Evolutionary conservation across 2,329 filamentous ascomycete species (phyloP), one percentile per base, ranked within the genome.

Genomic region (Pseudogymnoascus sp.): DNA sequence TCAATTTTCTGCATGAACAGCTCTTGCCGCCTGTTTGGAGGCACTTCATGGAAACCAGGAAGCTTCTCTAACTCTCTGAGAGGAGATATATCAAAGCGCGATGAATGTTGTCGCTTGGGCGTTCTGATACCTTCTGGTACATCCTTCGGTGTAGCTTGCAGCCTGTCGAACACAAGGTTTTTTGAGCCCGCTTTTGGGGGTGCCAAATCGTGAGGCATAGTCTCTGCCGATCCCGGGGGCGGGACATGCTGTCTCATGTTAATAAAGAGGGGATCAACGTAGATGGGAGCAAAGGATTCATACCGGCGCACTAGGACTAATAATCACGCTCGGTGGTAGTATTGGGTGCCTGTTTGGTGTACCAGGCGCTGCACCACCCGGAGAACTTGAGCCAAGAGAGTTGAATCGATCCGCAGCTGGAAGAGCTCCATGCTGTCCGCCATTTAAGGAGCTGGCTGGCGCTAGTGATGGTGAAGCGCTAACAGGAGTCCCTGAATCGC

Each of bases 1-100:
- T 97, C 94, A 69, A 99, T 94, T 82, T 99, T 99, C 74, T 97
- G 92, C 92, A 99, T 97, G 77, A 99, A 99, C 15, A 99, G 84
- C 69, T 97, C 93, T 77, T 97, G 92, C 65, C 94, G 86, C 66
- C 93, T 87, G 73, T 96, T 96, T 13, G 94, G 94, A 9, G 93
- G 89, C 27, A 97, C 94, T 76, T 99, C 94, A 72, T 99, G 94
- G 76, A 99, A 99, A 36, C 94, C 94, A 1, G 94, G 93, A 25
- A 99, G 81, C 78, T 99, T 99, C 75, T 99, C 94, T 59, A 99
- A 82, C 75, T 99, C 94, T 71, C 94, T 86, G 74, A 97, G 92
- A 65, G 95, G 91, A 3, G 94, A 99, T 67, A 99, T 95, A 74
- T 99, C 93, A 74, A 99, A 99, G 65, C 94, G 87, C 52, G 94